Evolutionary conservation across 805 yeast genomes (phyloP), one percentile per base, ranked within the genome.

Genomic region (Pichia exigua): DNA sequence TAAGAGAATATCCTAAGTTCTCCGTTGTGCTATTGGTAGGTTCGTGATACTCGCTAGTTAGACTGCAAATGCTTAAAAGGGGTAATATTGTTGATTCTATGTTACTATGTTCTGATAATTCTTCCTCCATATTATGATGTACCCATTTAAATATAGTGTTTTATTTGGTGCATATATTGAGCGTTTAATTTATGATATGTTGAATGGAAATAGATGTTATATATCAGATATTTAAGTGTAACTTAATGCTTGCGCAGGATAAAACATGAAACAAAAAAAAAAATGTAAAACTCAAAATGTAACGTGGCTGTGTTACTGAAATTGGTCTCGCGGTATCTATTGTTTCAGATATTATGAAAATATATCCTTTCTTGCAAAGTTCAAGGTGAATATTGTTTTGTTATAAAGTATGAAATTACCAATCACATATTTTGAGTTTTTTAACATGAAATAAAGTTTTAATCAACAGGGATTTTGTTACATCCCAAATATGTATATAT

Each of bases 11-110:
- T 17, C 20, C 39, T 8, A 35, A n/a, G 17, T 35, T 35, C 20
- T 35, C 39, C 2, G 20, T 7, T n/a, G 2, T 35, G 39, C 11
- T 17, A 17, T 32, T n/a, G 2, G 6, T 17, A 15, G 15, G 15
- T n/a, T 35, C 35, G n/a, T 24, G 28, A 26, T 32, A 52, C n/a
- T 44, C 46, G 10, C 47, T 49, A 10, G 50, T 50, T 21, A 46
- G 17, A 18, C 38, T 41, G 21, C 49, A 44, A 8, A 52, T 39
- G 10, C 38, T 39, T 4, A 38, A 10, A 2, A 49, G 20, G 12
- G 47, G 42, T 8, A 35, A 26, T 4, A 42, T 28, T 12, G 53
- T 50, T 13, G 46, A 42, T 18, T 48, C 50, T 9, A 35, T 18
- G 13, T 42, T 42, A n/a, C 39, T 35, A 2, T 35, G 39, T 9